Evolutionary conservation across 768 basidiomycete species (phyloP), one percentile per base, ranked within the genome.

Genomic region (Podaxis sp.): DNA sequence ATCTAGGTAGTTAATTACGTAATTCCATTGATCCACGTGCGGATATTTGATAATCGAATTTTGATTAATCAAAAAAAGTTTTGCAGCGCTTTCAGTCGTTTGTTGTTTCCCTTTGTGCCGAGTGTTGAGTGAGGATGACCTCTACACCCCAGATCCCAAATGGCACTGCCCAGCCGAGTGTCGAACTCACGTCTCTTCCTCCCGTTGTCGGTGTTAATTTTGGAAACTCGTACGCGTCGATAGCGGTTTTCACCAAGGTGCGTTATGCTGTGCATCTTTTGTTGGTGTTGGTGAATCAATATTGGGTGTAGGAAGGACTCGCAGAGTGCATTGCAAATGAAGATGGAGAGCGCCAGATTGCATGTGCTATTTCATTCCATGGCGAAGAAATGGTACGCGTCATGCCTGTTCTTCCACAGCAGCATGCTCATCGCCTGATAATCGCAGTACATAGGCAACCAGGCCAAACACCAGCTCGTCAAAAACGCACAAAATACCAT

Each of bases 261-360:
- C 25, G 84, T 71, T 50, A 7, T 33, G 9, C 27, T 11, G 38
- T 43, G 9, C n/a, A 11, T 43, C 13, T 11, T 55, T 36, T 13
- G 27, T 41, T 29, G 29, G 12, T 59, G n/a, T 25, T 54, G n/a
- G 55, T 40, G 46, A 51, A 55, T 54, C 53, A 43, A 60, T 33
- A 53, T 50, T 59, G 49, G 59, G 55, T 38, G 25, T 59, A 96
- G 94, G 94, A 97, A 76, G 93, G 93, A 12, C 79, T 91, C 33
- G 89, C 96, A 47, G 93, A 95, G 71, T 96, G 93, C 72, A 98
- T 98, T 64, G 97, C 96, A 4, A 98, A 98, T 73, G 96, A 98
- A 72, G 96, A 98, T 72, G 96, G 97, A 33, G 96, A 98, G 72
- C 89, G 97, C 36, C 96, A 99, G 78, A 98, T 99, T 69, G 94